phyloP scores from a whole-genome alignment of 2,329 filamentous ascomycete genomes.

The Colletotrichum acutatum region DNA sequence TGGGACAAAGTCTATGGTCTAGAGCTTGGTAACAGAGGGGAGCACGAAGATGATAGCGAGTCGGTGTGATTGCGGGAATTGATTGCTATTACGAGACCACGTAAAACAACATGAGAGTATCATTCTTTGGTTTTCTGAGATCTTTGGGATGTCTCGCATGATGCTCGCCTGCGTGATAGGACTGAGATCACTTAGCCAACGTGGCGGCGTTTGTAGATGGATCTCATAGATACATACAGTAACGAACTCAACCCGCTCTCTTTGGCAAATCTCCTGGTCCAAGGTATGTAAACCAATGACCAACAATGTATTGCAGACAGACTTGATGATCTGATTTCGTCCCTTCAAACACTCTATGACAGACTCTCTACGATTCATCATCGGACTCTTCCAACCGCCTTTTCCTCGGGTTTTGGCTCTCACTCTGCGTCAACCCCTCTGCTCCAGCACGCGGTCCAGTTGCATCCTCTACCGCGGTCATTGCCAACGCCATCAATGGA shows the following conservation, averaged over 20 bases:
- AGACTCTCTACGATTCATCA: neutral
- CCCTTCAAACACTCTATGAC: too few relatives aligned
- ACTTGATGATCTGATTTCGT: too few relatives aligned
- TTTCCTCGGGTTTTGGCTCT: neutral
- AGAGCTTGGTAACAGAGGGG: neutral
- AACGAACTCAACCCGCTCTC: too few relatives aligned
- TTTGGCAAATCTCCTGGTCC: too few relatives aligned
- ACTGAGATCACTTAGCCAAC: too few relatives aligned
- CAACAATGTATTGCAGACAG: neutral
- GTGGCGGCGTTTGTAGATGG: too few relatives aligned
- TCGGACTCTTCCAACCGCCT: slow-evolving; percentile 1
- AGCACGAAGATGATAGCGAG: neutral
- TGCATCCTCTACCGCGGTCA: neutral
- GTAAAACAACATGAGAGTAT: too few relatives aligned
- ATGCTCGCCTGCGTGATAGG: too few relatives aligned
- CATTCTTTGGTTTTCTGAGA: too few relatives aligned
- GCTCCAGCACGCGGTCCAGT: neutral
- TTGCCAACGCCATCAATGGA: slow-evolving; percentile 1
- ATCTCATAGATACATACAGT: too few relatives aligned
- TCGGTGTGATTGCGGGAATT: neutral
- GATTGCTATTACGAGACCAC: neutral
- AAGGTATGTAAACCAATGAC: too few relatives aligned
- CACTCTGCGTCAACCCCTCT: neutral
- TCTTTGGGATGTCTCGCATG: too few relatives aligned
- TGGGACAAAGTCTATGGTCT: neutral